phyloP scores from a whole-genome alignment of 2,329 filamentous ascomycete species.

The Fusarium sp. region DNA sequence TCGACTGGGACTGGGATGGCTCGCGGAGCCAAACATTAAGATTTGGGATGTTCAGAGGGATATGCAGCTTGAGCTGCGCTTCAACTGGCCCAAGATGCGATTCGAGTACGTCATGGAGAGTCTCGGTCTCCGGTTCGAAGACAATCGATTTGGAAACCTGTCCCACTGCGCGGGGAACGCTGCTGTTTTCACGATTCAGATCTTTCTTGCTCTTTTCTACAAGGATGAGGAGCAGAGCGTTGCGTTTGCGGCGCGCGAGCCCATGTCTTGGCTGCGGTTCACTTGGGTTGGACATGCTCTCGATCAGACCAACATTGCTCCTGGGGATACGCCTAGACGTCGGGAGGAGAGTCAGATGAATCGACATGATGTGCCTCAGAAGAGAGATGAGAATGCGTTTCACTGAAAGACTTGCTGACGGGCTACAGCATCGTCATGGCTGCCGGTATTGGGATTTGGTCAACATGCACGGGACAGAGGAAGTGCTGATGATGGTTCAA shows the following conservation, averaged over 20 bases:
- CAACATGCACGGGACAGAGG: too few species aligned
- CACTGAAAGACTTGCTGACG: background rate
- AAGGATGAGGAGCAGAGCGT: constrained; percentile 5
- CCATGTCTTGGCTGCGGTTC: constrained; percentile 27
- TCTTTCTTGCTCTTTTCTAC: constrained; percentile 24
- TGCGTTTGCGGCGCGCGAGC: constrained; percentile 5
- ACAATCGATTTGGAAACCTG: constrained; percentile 30
- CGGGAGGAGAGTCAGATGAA: constrained; percentile 27
- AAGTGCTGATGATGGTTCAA: too few species aligned
- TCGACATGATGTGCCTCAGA: constrained; percentile 16
- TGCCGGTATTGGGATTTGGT: too few species aligned
- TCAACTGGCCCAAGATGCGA: constrained; percentile 1
- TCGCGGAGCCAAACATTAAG: background rate
- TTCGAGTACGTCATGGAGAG: constrained; percentile 30
- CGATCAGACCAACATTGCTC: constrained; percentile 31
- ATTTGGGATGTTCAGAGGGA: constrained; percentile 21
- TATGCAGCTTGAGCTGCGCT: constrained; percentile 9
- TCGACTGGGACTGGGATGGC: constrained; percentile 14
- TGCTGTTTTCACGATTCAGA: constrained; percentile 25
- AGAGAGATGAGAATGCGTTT: constrained; percentile 16
- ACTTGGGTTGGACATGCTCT: constrained; percentile 36
- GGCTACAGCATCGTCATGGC: too few species aligned
- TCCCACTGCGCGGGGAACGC: constrained; percentile 24
- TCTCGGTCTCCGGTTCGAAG: constrained; percentile 29
- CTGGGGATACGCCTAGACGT: constrained; percentile 1